phyloP scores from a whole-genome alignment of 805 yeast species.

The Tetrapisispora pingtungensis region DNA sequence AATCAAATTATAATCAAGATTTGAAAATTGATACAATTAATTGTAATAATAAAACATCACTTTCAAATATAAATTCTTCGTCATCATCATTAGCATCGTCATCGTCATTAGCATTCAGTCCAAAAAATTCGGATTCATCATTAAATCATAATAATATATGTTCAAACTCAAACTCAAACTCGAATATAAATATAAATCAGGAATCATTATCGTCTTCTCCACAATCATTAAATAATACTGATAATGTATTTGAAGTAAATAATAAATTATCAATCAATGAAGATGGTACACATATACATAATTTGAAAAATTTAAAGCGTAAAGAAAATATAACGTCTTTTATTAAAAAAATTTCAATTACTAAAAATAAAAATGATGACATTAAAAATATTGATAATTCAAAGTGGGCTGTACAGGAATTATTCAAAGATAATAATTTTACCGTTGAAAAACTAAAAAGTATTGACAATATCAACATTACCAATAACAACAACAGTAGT shows the following conservation, averaged over 20 bases:
- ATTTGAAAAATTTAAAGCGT: conserved; percentile 61
- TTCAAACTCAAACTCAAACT: too few relatives aligned
- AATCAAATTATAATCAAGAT: neutral
- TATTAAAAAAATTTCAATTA: conserved; percentile 54
- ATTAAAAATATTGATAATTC: conserved; percentile 62
- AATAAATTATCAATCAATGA: conserved; percentile 45
- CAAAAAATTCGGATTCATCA: neutral
- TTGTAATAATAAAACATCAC: neutral
- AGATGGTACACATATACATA: conserved; percentile 74
- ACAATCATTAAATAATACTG: neutral
- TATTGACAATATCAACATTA: neutral
- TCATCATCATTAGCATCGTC: neutral
- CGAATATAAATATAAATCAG: too few relatives aligned
- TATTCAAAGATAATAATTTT: conserved; percentile 2
- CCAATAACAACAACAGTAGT: conserved; percentile 30
- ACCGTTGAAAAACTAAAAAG: neutral
- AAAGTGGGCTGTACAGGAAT: conserved; percentile 60
- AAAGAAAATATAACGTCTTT: conserved; percentile 67
- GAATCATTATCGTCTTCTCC: neutral
- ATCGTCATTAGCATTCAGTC: neutral
- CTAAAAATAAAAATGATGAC: conserved; percentile 37
- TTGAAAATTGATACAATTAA: neutral
- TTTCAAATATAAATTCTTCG: neutral
- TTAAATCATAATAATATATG: neutral
- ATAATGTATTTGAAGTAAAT: neutral